A percentile compares a stretch with the other conserved stretches of the same genome.
phyloP scores from a whole-genome alignment of 805 yeast genomes.

The Wickerhamomyces alni region DNA sequence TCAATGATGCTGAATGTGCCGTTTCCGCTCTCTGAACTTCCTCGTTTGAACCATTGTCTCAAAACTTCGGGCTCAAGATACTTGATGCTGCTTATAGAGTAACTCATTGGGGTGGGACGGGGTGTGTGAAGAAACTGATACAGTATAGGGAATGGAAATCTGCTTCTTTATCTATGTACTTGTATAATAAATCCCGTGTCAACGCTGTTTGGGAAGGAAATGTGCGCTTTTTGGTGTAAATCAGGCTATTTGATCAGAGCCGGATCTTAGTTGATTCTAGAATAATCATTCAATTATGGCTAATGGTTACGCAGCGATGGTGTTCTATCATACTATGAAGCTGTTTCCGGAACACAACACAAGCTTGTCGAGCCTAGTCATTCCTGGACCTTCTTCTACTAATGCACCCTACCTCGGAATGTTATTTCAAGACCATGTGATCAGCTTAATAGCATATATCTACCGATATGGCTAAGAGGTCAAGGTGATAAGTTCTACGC shows the following conservation, averaged over 20 bases:
- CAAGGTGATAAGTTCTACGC: constrained; percentile 81
- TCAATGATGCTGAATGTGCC: constrained; percentile 58
- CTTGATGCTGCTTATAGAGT: constrained; percentile 32
- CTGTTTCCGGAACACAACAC: no score
- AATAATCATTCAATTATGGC: no score
- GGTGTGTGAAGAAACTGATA: no score
- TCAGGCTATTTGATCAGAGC: neutral
- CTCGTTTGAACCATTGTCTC: constrained; percentile 38
- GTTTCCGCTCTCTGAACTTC: constrained; percentile 30
- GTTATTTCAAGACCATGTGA: constrained; percentile 96
- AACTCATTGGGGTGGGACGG: no score
- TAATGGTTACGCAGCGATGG: no score
- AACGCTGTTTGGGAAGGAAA: no score
- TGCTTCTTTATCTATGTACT: no score
- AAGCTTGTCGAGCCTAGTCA: constrained; percentile 49
- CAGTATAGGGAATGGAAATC: no score
- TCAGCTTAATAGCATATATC: constrained; percentile 67
- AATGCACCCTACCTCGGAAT: constrained; percentile 85
- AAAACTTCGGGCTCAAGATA: constrained; percentile 41
- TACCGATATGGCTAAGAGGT: constrained; percentile 84
- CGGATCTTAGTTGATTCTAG: neutral
- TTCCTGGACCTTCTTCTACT: constrained; percentile 87
- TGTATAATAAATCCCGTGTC: no score
- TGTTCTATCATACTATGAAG: neutral
- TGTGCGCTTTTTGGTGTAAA: no score